A percentile compares a stretch with the other conserved stretches of the same genome.
phyloP scores from a whole-genome alignment of 192 early-diverging fungal species.

The Backusella tarrabulga region DNA sequence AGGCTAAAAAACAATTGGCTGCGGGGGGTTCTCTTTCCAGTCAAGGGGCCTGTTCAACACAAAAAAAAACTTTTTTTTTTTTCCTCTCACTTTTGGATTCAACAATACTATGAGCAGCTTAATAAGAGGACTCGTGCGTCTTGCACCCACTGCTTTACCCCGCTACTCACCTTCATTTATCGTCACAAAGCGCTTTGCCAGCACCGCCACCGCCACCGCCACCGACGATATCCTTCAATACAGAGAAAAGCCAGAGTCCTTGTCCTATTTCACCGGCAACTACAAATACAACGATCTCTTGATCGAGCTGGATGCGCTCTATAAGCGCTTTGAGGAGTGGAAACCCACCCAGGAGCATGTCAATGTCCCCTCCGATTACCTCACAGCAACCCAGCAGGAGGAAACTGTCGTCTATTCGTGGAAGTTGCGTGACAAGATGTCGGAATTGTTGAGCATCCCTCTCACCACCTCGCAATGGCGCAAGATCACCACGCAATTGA shows the following conservation, averaged over 20 bases:
- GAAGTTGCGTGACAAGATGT: conserved; percentile 43
- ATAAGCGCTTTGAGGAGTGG: conserved; percentile 35
- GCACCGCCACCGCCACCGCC: background rate
- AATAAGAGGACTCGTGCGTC: conserved; percentile 8
- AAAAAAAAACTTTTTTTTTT: conserved; percentile 1
- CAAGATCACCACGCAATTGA: conserved; percentile 47
- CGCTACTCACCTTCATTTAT: background rate
- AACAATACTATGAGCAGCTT: background rate
- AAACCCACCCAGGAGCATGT: background rate
- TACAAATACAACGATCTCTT: conserved; percentile 75
- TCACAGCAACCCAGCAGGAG: background rate
- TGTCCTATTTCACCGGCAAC: conserved; percentile 90
- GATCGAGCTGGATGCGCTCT: conserved; percentile 61
- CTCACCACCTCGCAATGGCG: conserved; percentile 55
- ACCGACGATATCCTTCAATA: conserved; percentile 38
- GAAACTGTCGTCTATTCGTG: conserved; percentile 13
- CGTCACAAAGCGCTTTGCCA: conserved; percentile 5
- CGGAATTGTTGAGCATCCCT: conserved; percentile 41
- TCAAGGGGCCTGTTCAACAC: conserved; percentile 9
- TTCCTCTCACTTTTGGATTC: background rate
- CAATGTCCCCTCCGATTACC: conserved; percentile 2
- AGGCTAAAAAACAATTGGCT: background rate
- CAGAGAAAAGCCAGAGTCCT: conserved; percentile 55
- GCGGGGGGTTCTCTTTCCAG: background rate
- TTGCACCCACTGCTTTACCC: background rate